A percentile compares a stretch with the other conserved stretches of the same genome.
These are phyloP conservation scores for Gaillardinia entomophila DNA, from an alignment of 805 yeast genomes.

Conservation along the genomic window DNA sequence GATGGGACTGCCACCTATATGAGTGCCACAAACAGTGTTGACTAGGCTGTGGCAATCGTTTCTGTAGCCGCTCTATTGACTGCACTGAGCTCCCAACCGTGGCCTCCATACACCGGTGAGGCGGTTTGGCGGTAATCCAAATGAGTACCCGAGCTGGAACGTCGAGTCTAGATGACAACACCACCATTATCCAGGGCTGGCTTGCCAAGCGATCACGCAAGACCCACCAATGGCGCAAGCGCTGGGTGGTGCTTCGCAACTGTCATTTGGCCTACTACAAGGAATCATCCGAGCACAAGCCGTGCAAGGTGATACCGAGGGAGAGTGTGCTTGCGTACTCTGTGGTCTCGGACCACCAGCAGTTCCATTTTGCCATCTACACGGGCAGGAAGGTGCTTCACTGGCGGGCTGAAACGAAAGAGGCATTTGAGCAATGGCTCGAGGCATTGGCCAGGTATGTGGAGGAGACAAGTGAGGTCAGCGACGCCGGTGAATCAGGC, in stretches of 20 bases:
- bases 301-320: conserved; percentile 24
- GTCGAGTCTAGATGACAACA: too few relatives aligned
- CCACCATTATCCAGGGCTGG: too few relatives aligned
- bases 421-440: conserved; percentile 12
- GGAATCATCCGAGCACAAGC: conserved; percentile 32
- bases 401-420: conserved; percentile 8
- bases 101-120: too few relatives aligned
- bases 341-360: conserved; percentile 8
- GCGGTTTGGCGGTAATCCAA: too few relatives aligned
- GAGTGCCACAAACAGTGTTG: too few relatives aligned
- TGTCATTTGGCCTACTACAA: conserved; percentile 35
- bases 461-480: neutral
- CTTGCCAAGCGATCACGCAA: conserved; percentile 20
- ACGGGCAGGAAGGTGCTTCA: conserved; percentile 17
- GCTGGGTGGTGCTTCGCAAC: conserved; percentile 35
- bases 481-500: conserved; percentile 1
- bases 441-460: conserved; percentile 3
- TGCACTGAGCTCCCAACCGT: too few relatives aligned
- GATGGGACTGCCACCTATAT: too few relatives aligned
- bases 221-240: conserved; percentile 32
- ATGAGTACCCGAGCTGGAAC: too few relatives aligned
- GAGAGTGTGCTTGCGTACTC: conserved; percentile 13
- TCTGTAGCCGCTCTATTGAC: too few relatives aligned
- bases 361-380: conserved; percentile 16
- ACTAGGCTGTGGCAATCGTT: too few relatives aligned